Percentiles rank a stretch among this genome's conserved stretches.
phyloP scores from a whole-genome alignment of 805 yeast species.

The Cyberlindnera maritima region DNA sequence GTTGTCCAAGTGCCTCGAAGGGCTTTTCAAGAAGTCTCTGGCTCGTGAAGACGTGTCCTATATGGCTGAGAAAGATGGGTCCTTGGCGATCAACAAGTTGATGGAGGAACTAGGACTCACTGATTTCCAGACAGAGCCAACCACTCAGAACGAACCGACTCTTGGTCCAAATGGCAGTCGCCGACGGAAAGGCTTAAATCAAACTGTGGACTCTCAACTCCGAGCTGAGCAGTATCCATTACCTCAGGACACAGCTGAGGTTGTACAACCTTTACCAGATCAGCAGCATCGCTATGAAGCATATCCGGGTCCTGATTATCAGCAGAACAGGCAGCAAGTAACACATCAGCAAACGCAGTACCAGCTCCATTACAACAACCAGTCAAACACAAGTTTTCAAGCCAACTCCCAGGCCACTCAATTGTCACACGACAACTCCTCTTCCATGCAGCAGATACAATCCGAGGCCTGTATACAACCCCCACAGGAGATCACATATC shows the following conservation, averaged over 20 bases:
- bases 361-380: no score
- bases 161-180: not conserved
- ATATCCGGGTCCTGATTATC: no score
- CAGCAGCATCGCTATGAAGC: no score
- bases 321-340: no score
- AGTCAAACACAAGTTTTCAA: no score
- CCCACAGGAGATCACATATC: not conserved
- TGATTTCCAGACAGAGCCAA: not conserved
- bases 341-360: no score
- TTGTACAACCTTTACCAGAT: no score
- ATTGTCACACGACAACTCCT: no score
- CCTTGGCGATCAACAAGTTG: constrained; percentile 1
- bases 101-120: constrained; percentile 3
- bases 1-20: constrained; percentile 48
- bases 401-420: no score
- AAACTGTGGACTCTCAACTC: not conserved
- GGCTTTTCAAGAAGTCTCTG: constrained; percentile 12
- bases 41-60: not conserved
- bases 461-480: not conserved
- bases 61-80: constrained; percentile 2
- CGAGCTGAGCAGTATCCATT: not conserved
- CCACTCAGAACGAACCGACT: not conserved
- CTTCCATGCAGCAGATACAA: not conserved
- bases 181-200: no score
- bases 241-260: no score